Base-by-base conservation (phyloP, 768 basidiomycete genomes). In the Trametopsis cervina region DNA sequence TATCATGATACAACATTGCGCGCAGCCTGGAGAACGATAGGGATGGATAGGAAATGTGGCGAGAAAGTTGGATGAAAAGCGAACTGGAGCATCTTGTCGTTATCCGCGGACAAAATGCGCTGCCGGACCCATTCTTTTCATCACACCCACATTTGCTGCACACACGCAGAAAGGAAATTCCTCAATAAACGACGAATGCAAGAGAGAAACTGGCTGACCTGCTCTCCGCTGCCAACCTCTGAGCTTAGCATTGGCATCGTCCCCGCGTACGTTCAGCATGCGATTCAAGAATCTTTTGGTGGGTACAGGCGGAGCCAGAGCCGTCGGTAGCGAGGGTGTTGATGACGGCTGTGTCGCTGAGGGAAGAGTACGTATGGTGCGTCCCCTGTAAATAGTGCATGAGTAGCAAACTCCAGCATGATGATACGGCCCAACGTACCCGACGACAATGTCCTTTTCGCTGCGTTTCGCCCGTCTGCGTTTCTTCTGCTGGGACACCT, bases 141-240 rank as follows among this genome's bases (percentile, higher is more conserved):
- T 69, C 18, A 76, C 69, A 22, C 81, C 81, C 3, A 83, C 58
- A 38, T 81, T 80, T 9, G 69, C 81, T 83, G 23, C 11, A 22
- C 12, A 23, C 17, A 13, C 17, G 36, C 26, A 15, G 12, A 23
- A 29, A 20, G 38, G 42, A 17, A 22, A 44, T 35, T 44, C 26
- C 29, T 4, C 35, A 29, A 12, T 26, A 17, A 42, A n/a, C 11
- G 9, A 23, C 33, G 20, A 12, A 5, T 22, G 12, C 21, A 58
- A 40, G 17, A 38, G 17, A 18, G n/a, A 33, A 15, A 7, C 9
- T 33, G 9, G 60, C 71, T 37, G 53, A 83, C 83, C 81, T 42
- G 80, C 69, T 59, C 71, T 68, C 41, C 83, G 68, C 54, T 80
- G 74, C 82, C 83, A 85, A 22, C 72, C 71, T 42, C 58, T 66